Conservation (phyloP, 495 filamentous ascomycete species). For the Cenococcum geophilum region DNA sequence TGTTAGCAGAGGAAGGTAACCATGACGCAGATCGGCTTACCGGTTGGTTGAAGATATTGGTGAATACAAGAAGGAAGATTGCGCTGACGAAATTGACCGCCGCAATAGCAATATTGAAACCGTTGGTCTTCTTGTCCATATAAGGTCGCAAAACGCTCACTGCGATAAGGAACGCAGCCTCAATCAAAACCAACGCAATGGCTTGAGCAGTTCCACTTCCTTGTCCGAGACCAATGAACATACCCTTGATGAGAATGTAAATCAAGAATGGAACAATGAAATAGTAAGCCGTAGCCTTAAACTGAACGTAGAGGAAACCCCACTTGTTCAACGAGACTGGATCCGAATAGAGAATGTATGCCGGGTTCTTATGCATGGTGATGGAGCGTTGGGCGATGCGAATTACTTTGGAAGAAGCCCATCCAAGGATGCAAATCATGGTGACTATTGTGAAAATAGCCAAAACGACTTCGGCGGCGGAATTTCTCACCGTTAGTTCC, state of each 20-base stretch:
- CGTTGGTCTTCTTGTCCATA: constrained; percentile 99
- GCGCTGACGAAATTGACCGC: constrained; percentile 86
- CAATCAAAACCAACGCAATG: constrained; percentile 77
- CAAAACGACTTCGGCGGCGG: constrained; percentile 77
- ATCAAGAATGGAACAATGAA: constrained; percentile 79
- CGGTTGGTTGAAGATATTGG: constrained; percentile 92
- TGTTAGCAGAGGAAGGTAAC: constrained; percentile 22
- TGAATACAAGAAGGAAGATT: constrained; percentile 88
- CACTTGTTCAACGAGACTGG: constrained; percentile 90
- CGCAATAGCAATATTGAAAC: constrained; percentile 90
- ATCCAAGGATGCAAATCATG: constrained; percentile 71
- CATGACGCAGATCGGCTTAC: constrained; percentile 41
- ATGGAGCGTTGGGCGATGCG: constrained; percentile 82
- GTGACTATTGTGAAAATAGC: constrained; percentile 86
- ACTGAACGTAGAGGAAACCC: constrained; percentile 98
- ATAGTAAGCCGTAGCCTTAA: constrained; percentile 93
- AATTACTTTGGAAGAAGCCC: constrained; percentile 86
- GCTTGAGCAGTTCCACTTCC: constrained; percentile 69
- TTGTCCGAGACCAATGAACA: constrained; percentile 88
- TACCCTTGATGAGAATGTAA: constrained; percentile 78
- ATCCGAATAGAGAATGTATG: constrained; percentile 96
- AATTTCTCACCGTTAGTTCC: constrained; percentile 86
- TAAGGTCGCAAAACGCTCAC: constrained; percentile 81
- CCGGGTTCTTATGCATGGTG: constrained; percentile 89
- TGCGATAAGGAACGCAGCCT: constrained; percentile 71